These are phyloP conservation scores for Calonectria pteridis DNA, from an alignment of 2,329 filamentous ascomycete genomes.

Conservation along the genomic window DNA sequence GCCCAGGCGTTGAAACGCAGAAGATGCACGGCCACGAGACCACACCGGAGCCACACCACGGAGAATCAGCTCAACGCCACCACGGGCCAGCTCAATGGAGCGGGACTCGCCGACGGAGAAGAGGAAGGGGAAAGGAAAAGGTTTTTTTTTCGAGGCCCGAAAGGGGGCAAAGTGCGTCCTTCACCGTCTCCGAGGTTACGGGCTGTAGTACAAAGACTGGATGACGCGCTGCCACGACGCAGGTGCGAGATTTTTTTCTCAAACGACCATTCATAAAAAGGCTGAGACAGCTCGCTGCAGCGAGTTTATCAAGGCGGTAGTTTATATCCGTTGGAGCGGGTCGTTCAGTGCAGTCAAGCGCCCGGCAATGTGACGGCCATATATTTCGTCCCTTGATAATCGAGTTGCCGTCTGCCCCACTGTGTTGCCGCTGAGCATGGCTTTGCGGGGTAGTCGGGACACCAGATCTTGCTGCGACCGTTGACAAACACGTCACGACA, in stretches of 20 bases:
- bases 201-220: no score
- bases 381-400: neutral
- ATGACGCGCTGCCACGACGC: neutral
- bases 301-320: neutral
- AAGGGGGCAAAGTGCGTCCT: neutral
- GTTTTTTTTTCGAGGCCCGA: neutral
- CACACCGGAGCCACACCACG: neutral
- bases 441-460: constrained; percentile 17
- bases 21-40: constrained; percentile 8
- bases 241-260: neutral
- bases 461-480: neutral
- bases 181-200: neutral
- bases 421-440: neutral
- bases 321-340: neutral
- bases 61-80: constrained; percentile 7
- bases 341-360: neutral
- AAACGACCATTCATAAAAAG: neutral
- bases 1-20: neutral
- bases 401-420: neutral
- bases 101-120: neutral
- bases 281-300: neutral
- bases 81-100: neutral
- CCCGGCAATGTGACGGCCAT: constrained; percentile 12
- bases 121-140: neutral
- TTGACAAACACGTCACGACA: neutral